Conservation (phyloP, 2,329 filamentous ascomycete species). For the Xylariaceae sp. region DNA sequence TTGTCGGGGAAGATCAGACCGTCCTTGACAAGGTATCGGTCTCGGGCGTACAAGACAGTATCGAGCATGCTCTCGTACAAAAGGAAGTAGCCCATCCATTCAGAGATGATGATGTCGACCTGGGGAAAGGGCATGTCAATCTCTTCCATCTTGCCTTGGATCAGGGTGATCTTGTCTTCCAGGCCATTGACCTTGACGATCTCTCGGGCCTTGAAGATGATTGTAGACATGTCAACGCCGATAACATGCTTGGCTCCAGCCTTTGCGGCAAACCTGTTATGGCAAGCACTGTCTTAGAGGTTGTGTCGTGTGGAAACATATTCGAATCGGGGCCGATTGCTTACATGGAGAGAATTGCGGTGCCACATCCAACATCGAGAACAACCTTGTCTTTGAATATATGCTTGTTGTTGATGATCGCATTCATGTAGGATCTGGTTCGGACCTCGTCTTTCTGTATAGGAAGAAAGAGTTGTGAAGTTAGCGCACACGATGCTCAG, state of each 20-base stretch:
- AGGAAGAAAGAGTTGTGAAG: conserved; percentile 1
- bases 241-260: conserved; percentile 98
- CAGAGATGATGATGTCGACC: conserved; percentile 98
- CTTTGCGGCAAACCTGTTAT: conserved; percentile 83
- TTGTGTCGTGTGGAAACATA: not conserved
- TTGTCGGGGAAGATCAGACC: conserved; percentile 98
- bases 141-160: conserved; percentile 99
- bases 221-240: conserved; percentile 98
- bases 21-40: conserved; percentile 81
- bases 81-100: conserved; percentile 99
- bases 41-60: conserved; percentile 93
- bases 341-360: conserved; percentile 97
- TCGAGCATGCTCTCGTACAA: conserved; percentile 99
- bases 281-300: conserved; percentile 8
- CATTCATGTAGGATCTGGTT: conserved; percentile 92
- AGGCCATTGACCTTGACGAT: conserved; percentile 92
- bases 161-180: conserved; percentile 90
- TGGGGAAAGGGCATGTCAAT: conserved; percentile 88
- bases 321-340: conserved; percentile 27
- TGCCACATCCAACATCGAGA: conserved; percentile 95
- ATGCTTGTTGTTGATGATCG: conserved; percentile 95
- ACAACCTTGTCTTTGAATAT: conserved; percentile 81
- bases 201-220: conserved; percentile 96
- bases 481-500: conserved; percentile 22
- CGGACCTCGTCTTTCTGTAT: conserved; percentile 94